These are phyloP conservation scores for Leccinum imitatum DNA, from an alignment of 768 basidiomycete genomes.

Conservation along the genomic window DNA sequence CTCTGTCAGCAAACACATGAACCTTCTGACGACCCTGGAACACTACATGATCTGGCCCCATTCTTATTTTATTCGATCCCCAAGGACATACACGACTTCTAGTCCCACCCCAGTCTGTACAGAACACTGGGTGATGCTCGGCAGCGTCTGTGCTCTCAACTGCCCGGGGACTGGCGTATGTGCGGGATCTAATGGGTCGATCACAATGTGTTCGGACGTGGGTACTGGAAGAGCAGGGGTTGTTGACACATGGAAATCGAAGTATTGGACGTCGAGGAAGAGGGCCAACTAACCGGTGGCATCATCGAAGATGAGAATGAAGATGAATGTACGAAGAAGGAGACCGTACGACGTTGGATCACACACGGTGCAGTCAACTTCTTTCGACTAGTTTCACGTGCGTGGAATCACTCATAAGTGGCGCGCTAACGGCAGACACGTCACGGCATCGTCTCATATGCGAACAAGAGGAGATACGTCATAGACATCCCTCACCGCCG, in stretches of 20 bases:
- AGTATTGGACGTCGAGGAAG: conserved; percentile 64
- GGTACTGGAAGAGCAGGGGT: conserved; percentile 87
- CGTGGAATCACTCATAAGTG: conserved; percentile 52
- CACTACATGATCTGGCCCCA: no score
- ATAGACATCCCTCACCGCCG: conserved; percentile 61
- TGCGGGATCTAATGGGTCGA: conserved; percentile 97
- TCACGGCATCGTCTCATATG: conserved; percentile 58
- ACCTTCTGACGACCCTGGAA: no score
- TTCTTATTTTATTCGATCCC: no score
- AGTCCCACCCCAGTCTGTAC: no score
- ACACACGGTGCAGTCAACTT: conserved; percentile 68
- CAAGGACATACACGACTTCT: no score
- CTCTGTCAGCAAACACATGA: no score
- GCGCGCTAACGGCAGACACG: conserved; percentile 38
- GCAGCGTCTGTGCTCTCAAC: conserved; percentile 62
- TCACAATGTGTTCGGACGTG: conserved; percentile 83
- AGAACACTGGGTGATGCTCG: conserved; percentile 66
- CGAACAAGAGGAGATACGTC: conserved; percentile 66
- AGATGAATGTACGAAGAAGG: conserved; percentile 52
- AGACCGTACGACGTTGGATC: conserved; percentile 51
- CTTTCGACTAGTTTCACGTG: conserved; percentile 46
- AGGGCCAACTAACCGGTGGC: conserved; percentile 63
- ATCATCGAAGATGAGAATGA: conserved; percentile 78
- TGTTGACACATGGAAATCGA: conserved; percentile 72
- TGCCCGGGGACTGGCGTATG: conserved; percentile 90